A percentile compares a stretch with the other conserved stretches of the same genome.
phyloP scores from a whole-genome alignment of 1,284 basidiomycete genomes.

The Ceratorhiza oryzae-sativae region DNA sequence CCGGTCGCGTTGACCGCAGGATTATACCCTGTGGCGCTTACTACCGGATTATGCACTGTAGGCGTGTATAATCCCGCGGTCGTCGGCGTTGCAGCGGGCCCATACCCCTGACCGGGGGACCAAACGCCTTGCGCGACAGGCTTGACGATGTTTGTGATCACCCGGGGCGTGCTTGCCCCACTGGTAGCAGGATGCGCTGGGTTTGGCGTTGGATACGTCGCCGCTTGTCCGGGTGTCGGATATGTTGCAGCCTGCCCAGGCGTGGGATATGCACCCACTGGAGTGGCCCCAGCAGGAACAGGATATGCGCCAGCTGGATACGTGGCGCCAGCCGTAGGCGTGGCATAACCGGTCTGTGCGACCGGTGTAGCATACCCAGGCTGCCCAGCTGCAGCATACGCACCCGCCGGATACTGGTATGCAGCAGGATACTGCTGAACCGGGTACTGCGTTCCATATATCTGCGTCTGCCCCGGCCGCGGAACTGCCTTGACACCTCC shows the following conservation, averaged over 20 bases:
- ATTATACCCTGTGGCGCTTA: neutral
- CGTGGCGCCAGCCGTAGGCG: neutral
- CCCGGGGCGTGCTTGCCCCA: conserved; percentile 11
- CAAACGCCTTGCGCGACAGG: conserved; percentile 22
- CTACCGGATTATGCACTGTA: neutral
- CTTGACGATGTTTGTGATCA: conserved; percentile 29
- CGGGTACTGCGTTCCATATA: neutral
- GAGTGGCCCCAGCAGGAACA: neutral
- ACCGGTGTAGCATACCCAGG: too few species aligned
- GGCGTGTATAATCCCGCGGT: conserved; percentile 6
- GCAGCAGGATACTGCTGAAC: conserved; percentile 16
- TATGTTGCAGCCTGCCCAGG: neutral
- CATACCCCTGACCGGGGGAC: conserved; percentile 32
- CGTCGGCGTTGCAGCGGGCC: neutral
- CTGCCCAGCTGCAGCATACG: too few species aligned
- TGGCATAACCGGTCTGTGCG: neutral
- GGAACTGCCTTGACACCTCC: neutral
- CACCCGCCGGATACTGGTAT: conserved; percentile 1
- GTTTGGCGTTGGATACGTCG: neutral
- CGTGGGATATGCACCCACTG: neutral
- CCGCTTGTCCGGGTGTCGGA: neutral
- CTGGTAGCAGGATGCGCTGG: neutral
- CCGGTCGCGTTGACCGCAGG: neutral
- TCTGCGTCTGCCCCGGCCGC: neutral
- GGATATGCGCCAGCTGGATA: conserved; percentile 17